A percentile compares a stretch with the other conserved stretches of the same genome.
Evolutionary conservation across 2,329 filamentous ascomycete genomes (phyloP).

Genomic region (Plectosphaerella cucumerina): DNA sequence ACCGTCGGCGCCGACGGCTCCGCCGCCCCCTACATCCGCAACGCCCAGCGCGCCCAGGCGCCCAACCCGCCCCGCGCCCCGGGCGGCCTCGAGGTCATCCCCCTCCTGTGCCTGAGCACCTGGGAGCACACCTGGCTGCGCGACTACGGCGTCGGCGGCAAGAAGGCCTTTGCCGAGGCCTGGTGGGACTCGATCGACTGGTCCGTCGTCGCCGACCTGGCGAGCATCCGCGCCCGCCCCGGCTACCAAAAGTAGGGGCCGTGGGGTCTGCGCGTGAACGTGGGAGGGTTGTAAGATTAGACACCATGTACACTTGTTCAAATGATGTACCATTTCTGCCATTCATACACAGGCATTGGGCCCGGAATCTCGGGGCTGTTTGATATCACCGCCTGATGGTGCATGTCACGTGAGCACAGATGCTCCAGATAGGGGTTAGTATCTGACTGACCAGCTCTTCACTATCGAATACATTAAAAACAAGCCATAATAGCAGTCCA

Average conservation of each 20-base stretch:
- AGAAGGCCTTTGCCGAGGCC: constrained; percentile 66
- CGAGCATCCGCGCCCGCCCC: constrained; percentile 6
- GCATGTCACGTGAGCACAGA: no score
- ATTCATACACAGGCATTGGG: not conserved
- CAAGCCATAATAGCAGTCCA: not conserved
- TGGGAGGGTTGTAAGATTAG: constrained; percentile 1
- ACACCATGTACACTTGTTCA: not conserved
- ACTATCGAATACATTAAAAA: no score
- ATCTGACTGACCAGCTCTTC: no score
- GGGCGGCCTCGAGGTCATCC: constrained; percentile 65
- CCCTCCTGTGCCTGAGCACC: constrained; percentile 86
- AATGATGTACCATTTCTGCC: not conserved
- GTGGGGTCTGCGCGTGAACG: not conserved
- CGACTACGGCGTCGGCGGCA: constrained; percentile 74
- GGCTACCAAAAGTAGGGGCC: not conserved
- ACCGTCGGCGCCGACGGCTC: constrained; percentile 41
- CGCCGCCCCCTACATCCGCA: constrained; percentile 31
- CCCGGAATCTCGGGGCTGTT: not conserved
- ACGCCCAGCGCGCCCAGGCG: constrained; percentile 19
- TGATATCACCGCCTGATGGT: no score
- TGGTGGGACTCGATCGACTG: constrained; percentile 94
- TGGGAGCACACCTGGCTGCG: constrained; percentile 93
- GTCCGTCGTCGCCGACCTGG: constrained; percentile 58
- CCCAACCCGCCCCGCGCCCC: constrained; percentile 42
- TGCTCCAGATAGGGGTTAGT: no score